Conservation (phyloP, 169 alveolate species). For the Theileria sp. region DNA sequence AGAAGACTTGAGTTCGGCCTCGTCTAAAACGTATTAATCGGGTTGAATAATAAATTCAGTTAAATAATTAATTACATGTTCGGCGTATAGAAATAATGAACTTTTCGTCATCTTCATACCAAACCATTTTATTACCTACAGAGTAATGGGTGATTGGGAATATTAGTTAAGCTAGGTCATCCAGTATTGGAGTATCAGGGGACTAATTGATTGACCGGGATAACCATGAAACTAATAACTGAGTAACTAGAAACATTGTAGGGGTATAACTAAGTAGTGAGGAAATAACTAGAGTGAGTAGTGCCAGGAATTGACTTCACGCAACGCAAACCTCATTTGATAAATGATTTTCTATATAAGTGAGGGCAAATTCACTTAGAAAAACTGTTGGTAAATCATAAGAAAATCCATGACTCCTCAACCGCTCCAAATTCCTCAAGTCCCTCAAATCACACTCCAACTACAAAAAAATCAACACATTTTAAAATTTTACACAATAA, state of each 20-base stretch:
- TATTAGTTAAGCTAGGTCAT: too few relatives aligned
- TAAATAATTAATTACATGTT: not conserved
- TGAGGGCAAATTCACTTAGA: conserved; percentile 41
- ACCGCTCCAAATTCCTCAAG: not conserved
- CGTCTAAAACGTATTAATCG: too few relatives aligned
- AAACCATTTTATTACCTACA: conserved; percentile 20
- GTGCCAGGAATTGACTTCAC: too few relatives aligned
- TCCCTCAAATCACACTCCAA: conserved; percentile 10
- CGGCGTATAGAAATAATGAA: not conserved
- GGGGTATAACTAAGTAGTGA: not conserved
- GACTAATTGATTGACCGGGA: too few relatives aligned
- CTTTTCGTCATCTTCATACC: not conserved
- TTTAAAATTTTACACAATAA: too few relatives aligned
- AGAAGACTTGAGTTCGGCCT: not conserved
- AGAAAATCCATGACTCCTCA: not conserved
- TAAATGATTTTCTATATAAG: conserved; percentile 15
- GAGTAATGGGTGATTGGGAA: not conserved
- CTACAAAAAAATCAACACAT: conserved; percentile 1
- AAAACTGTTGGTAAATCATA: conserved; percentile 28
- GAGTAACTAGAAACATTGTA: too few relatives aligned
- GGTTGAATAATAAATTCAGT: too few relatives aligned
- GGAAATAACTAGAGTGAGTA: too few relatives aligned
- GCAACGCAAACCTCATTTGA: conserved; percentile 34
- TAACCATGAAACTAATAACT: too few relatives aligned
- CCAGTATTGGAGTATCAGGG: too few relatives aligned